phyloP scores from a whole-genome alignment of 192 early-diverging fungal genomes.

The Backusella psychrophila region DNA sequence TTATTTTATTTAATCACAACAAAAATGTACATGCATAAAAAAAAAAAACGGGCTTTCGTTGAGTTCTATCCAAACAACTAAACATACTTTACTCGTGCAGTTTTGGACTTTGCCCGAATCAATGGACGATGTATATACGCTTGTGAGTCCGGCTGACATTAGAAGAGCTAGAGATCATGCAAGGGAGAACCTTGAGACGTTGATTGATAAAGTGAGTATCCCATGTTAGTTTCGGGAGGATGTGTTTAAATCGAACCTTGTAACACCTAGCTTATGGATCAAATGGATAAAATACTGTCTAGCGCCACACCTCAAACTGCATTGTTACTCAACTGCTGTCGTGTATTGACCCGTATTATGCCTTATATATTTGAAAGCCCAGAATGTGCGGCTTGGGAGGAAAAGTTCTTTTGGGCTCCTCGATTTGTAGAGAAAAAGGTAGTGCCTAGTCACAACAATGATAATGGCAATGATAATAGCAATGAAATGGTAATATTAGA shows the following conservation, averaged over 20 bases:
- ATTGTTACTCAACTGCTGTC: constrained; percentile 74
- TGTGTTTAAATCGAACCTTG: background rate
- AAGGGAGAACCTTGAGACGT: constrained; percentile 73
- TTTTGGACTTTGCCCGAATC: constrained; percentile 77
- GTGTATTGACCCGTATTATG: constrained; percentile 79
- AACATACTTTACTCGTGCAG: constrained; percentile 25
- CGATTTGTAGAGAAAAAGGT: background rate
- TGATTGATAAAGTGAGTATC: constrained; percentile 64
- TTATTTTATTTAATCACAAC: background rate
- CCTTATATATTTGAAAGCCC: constrained; percentile 80
- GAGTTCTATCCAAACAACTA: background rate
- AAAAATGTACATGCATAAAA: constrained; percentile 38
- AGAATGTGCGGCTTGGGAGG: constrained; percentile 52
- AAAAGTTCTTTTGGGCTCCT: constrained; percentile 60
- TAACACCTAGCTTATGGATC: constrained; percentile 37
- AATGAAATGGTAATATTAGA: background rate
- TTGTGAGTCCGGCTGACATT: constrained; percentile 80
- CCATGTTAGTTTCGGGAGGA: background rate
- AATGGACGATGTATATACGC: constrained; percentile 83
- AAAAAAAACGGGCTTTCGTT: background rate
- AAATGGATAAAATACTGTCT: constrained; percentile 46
- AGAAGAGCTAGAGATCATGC: constrained; percentile 73
- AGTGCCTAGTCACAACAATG: background rate
- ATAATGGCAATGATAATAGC: background rate
- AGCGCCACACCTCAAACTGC: constrained; percentile 44